Evolutionary conservation across 495 filamentous ascomycete species (phyloP), one percentile per base, ranked within the genome.

Genomic region (Talaromyces borbonicus): DNA sequence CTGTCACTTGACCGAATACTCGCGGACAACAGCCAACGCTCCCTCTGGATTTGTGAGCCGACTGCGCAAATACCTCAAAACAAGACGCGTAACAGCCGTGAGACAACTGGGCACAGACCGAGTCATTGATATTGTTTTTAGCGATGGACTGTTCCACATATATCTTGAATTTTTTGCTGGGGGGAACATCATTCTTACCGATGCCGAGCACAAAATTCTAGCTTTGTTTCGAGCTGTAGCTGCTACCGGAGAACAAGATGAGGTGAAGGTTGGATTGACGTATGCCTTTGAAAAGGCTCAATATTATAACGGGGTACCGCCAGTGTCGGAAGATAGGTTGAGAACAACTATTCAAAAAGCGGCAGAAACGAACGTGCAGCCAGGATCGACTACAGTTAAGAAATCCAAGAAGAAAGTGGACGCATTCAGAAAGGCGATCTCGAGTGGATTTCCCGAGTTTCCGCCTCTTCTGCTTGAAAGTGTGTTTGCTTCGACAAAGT

Each of bases 111-210:
- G 90, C 27, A 95, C 89, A 0, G 92, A 98, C 60, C 80, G 92
- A 15, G 83, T 98, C 46, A 84, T 98, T 45, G 88, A 95, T 56
- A 77, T 97, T 44, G 76, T 82, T 58, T 95, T 98, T 61, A 90
- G 85, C 55, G 88, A 95, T 68, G 90, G 92, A 15, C 72, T 77
- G 50, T 96, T 90, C 57, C 74, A 82, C 29, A 67, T 98, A 27
- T 94, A 87, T 58, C 67, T 98, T 30, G 92, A 98, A 63, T 98
- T 98, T 66, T 98, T 92, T 63, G 90, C 92, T 3, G 78, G 77
- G n/a, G 92, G 92, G 26, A 98, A 98, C 60, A 81, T 98, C 46
- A 84, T 98, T 42, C 69, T 98, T 41, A 93, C 89, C 2, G 87
- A 96, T 56, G 70, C 73, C 30, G 83, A 90, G 11, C 67, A 86